Percentiles rank a stretch among this genome's conserved stretches.
Conservation (phyloP, 2,329 filamentous ascomycete species). For the Pyricularia grisea region DNA sequence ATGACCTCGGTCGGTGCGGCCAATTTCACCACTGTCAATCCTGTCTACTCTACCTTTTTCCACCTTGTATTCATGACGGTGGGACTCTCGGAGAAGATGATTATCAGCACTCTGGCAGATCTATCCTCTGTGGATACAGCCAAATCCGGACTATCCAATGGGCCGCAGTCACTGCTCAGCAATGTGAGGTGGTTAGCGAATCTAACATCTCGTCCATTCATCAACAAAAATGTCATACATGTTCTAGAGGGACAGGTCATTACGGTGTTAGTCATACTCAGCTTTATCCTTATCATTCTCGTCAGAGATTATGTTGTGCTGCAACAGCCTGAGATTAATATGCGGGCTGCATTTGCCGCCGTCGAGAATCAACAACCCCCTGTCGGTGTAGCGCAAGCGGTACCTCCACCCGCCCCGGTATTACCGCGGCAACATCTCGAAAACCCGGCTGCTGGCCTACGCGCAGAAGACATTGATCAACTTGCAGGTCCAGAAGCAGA, state of each 20-base stretch:
- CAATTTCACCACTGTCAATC: slow-evolving; percentile 22
- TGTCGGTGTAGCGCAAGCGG: neutral
- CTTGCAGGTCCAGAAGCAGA: neutral
- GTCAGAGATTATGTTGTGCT: slow-evolving; percentile 98
- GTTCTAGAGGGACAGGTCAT: slow-evolving; percentile 90
- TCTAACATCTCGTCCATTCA: slow-evolving; percentile 56
- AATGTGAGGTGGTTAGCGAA: slow-evolving; percentile 47
- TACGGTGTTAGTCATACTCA: slow-evolving; percentile 81
- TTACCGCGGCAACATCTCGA: neutral
- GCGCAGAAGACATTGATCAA: slow-evolving; percentile 1
- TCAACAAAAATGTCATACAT: slow-evolving; percentile 75
- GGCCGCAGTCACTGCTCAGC: slow-evolving; percentile 36
- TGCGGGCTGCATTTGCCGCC: slow-evolving; percentile 54
- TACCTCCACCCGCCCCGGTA: neutral
- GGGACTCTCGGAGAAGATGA: slow-evolving; percentile 12
- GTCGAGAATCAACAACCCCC: slow-evolving; percentile 11
- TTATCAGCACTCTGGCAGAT: neutral
- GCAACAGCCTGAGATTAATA: slow-evolving; percentile 87
- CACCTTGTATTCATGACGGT: slow-evolving; percentile 18
- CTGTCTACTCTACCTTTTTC: slow-evolving; percentile 22
- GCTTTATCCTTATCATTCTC: slow-evolving; percentile 92
- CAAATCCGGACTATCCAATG: slow-evolving; percentile 3
- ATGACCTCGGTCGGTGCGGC: slow-evolving; percentile 10
- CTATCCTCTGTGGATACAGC: slow-evolving; percentile 5
- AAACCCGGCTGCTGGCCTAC: neutral